phyloP scores from a whole-genome alignment of 306 rosid genomes.

The Begonia masoniana region DNA sequence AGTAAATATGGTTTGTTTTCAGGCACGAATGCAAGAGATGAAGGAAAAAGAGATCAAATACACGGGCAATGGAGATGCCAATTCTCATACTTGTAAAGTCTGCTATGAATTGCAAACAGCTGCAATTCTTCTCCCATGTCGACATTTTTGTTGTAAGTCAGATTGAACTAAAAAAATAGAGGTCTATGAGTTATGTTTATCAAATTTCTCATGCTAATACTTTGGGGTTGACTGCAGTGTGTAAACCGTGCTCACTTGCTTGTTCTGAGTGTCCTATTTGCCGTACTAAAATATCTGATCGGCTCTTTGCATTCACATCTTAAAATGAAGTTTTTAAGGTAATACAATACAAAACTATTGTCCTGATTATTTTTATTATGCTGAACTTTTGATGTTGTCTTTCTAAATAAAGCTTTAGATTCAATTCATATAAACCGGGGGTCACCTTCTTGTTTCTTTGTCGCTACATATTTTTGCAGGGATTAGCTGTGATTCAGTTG shows the following conservation, averaged over 20 bases:
- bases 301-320: conserved; percentile 89
- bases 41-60: conserved; percentile 81
- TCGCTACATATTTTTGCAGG: conserved; percentile 25
- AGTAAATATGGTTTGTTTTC: conserved; percentile 9
- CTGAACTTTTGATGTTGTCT: too few species aligned
- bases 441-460: too few species aligned
- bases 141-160: conserved; percentile 89
- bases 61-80: conserved; percentile 70
- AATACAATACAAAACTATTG: too few species aligned
- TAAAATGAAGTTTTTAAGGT: conserved; percentile 41
- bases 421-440: too few species aligned
- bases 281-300: conserved; percentile 87
- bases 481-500: conserved; percentile 15
- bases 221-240: conserved; percentile 28
- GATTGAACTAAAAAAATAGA: conserved; percentile 1
- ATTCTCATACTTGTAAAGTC: conserved; percentile 90
- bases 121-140: conserved; percentile 93
- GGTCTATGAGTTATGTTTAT: too few species aligned
- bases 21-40: conserved; percentile 98
- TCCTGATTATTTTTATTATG: too few species aligned
- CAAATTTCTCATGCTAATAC: too few species aligned
- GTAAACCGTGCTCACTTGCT: conserved; percentile 97
- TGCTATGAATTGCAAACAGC: conserved; percentile 95
- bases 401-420: too few species aligned
- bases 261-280: conserved; percentile 97